Base-by-base conservation (phyloP, 768 basidiomycete species). In the Tulasnella sp. region DNA sequence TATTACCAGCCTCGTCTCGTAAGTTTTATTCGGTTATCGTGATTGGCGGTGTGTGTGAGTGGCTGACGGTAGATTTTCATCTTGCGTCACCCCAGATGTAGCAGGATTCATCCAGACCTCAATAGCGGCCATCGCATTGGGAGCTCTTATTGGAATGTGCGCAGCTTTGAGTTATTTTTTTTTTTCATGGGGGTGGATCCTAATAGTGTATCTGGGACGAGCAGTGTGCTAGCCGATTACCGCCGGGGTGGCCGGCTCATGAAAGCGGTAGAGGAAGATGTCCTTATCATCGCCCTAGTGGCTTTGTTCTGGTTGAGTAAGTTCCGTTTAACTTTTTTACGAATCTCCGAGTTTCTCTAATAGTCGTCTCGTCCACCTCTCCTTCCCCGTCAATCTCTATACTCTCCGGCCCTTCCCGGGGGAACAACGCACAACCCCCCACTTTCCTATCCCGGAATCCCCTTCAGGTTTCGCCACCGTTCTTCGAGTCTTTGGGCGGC, bases 281-380 rank as follows among this genome's bases (percentile, higher is more conserved):
- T 79, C 34, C 78, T 79, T 31, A 71, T 79, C 40, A 79, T 79
- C 2, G 71, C 78, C 24, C 48, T 79, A 40, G 73, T 79, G 31
- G 78, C 68, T 34, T 68, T 79, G 10, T 79, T 79, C 78, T 79
- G 78, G 78, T 39, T 79, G 10, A 79, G 78, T 79, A 31, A 74
- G 78, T 79, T 19, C 12, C 6, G 12, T 12, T 36, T 6, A 27
- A 4, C 31, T 27, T 62, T 39, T 76, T 12, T 76, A 34, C 2
- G 18, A 21, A 36, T 44, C 24, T 8, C 40, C 40, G 27, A 39
- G 56, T 31, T 31, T 52, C 27, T 27, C 58, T 77, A 36, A 68
- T 40, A 74, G 62, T 68, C 62, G 62, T 31, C 27, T 36, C 18
- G 14, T 36, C 31, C 62, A 68, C 62, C 16, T 27, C 62, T 16